Conservation (phyloP, 371 early-diverging fungal genomes). For the Chytridium lagenaria region DNA sequence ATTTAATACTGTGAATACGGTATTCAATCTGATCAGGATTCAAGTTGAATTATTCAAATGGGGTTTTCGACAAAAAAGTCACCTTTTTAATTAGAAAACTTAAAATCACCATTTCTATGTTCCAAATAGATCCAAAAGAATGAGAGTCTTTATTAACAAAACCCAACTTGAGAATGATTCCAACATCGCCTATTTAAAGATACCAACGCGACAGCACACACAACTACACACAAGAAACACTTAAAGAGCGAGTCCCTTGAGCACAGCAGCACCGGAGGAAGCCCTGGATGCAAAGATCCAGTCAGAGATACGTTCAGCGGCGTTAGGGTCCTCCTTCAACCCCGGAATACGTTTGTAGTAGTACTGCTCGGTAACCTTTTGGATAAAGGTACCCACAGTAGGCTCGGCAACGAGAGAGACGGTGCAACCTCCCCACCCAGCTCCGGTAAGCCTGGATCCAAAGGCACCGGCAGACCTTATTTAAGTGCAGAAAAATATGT, state of each 20-base stretch:
- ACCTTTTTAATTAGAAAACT: too few relatives aligned
- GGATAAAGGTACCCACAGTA: constrained; percentile 67
- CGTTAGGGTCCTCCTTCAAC: constrained; percentile 49
- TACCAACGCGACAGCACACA: too few relatives aligned
- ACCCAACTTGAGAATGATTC: too few relatives aligned
- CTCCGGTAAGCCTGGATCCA: constrained; percentile 70
- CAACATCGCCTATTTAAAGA: too few relatives aligned
- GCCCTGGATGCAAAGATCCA: constrained; percentile 50
- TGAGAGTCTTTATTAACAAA: too few relatives aligned
- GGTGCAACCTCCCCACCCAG: constrained; percentile 97
- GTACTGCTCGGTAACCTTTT: constrained; percentile 70
- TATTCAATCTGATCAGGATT: too few relatives aligned
- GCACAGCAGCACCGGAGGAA: constrained; percentile 44
- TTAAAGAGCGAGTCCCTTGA: constrained; percentile 17
- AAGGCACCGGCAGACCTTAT: constrained; percentile 31
- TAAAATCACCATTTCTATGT: too few relatives aligned
- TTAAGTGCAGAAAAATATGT: constrained; percentile 1
- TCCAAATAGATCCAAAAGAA: too few relatives aligned
- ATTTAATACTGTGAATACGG: too few relatives aligned
- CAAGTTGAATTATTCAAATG: too few relatives aligned
- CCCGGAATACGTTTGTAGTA: constrained; percentile 68
- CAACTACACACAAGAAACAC: too few relatives aligned
- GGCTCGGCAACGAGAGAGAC: constrained; percentile 80
- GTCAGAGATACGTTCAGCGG: constrained; percentile 35
- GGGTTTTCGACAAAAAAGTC: too few relatives aligned